A percentile compares a stretch with the other conserved stretches of the same genome.
Conservation (phyloP, 2,329 filamentous ascomycete species). For the Beauveria rudraprayagi region DNA sequence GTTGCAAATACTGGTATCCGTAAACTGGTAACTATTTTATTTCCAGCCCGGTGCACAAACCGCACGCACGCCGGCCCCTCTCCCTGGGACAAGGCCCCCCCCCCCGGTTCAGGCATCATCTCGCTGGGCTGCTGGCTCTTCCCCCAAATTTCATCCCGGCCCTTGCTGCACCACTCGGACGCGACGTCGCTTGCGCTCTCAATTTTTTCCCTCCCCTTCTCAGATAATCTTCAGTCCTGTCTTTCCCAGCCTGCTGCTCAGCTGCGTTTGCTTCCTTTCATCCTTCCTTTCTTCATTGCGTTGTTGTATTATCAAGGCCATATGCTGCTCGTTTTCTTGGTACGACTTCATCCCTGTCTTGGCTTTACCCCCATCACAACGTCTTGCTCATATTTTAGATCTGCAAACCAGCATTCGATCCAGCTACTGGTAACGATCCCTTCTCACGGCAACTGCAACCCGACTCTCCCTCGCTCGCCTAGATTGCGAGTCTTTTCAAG, state of each 20-base stretch:
- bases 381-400: background rate
- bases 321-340: background rate
- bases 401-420: background rate
- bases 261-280: background rate
- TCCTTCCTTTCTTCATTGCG: background rate
- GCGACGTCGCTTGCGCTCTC: constrained; percentile 3
- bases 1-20: background rate
- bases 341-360: background rate
- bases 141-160: background rate
- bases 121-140: constrained; percentile 1
- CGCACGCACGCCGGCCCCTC: background rate
- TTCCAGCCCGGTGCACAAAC: constrained; percentile 5
- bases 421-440: background rate
- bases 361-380: background rate
- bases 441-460: background rate
- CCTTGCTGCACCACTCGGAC: constrained; percentile 5
- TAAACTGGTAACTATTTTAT: background rate
- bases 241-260: background rate
- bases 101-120: constrained; percentile 1
- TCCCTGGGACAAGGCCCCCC: background rate
- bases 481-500: background rate
- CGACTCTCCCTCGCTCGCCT: background rate
- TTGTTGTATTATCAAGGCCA: background rate
- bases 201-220: constrained; percentile 11
- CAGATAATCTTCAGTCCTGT: background rate